A percentile compares a stretch with the other conserved stretches of the same genome.
phyloP scores from a whole-genome alignment of 2,329 filamentous ascomycete species.

The Aspergillus fumigatiaffinis region DNA sequence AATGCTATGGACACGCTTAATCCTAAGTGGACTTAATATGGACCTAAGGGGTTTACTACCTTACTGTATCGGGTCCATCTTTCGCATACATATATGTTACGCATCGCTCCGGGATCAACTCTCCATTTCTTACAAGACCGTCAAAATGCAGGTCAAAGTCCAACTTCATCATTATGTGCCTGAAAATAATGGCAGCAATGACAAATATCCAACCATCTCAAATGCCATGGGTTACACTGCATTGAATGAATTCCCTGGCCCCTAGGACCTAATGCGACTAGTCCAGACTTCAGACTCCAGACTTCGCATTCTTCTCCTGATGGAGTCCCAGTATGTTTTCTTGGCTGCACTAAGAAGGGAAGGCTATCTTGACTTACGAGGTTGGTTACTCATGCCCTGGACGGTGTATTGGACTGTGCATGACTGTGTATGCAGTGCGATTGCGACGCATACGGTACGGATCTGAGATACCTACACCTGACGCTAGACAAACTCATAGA shows the following conservation, averaged over 20 bases:
- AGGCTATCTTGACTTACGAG: not conserved
- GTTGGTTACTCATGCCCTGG: not conserved
- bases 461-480: too few relatives aligned
- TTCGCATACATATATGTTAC: not conserved
- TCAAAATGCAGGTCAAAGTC: not conserved
- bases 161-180: not conserved
- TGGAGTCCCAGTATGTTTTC: not conserved
- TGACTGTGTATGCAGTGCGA: not conserved
- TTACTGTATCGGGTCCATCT: not conserved
- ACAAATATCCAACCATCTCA: not conserved
- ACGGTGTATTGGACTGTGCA: not conserved
- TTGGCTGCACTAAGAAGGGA: not conserved
- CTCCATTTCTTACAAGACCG: too few relatives aligned
- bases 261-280: not conserved
- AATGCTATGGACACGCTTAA: not conserved
- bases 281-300: not conserved
- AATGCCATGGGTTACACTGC: not conserved
- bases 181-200: not conserved
- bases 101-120: too few relatives aligned
- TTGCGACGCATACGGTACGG: not conserved
- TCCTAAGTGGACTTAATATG: not conserved
- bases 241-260: not conserved
- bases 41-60: too few relatives aligned
- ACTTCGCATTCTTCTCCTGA: not conserved
- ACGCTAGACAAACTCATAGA: not conserved